These are phyloP conservation scores for Boletellus emodensis DNA, from an alignment of 768 basidiomycete genomes.

Conservation along the genomic window DNA sequence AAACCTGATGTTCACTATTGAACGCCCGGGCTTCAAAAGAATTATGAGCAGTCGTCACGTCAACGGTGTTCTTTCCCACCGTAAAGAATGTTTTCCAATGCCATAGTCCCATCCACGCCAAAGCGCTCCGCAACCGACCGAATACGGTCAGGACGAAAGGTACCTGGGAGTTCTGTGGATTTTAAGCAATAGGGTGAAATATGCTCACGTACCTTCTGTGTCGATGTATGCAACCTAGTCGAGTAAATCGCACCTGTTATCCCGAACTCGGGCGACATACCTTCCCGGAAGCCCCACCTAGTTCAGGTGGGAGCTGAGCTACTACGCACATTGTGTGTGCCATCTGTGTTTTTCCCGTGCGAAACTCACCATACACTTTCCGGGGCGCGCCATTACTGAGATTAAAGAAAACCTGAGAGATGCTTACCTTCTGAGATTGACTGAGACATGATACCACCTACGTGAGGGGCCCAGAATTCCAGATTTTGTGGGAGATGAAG, in stretches of 20 bases:
- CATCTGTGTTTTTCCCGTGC: slow-evolving; percentile 94
- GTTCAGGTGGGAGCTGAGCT: slow-evolving; percentile 81
- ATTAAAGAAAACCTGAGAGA: neutral
- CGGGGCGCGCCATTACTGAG: neutral
- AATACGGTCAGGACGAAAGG: slow-evolving; percentile 93
- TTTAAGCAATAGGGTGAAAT: slow-evolving; percentile 9
- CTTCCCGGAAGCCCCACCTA: slow-evolving; percentile 90
- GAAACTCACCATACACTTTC: slow-evolving; percentile 90
- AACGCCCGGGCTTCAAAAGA: slow-evolving; percentile 67
- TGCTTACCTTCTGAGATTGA: slow-evolving; percentile 82
- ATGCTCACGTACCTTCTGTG: slow-evolving; percentile 58
- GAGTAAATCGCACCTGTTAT: neutral
- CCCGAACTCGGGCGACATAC: slow-evolving; percentile 32
- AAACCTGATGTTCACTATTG: slow-evolving; percentile 91
- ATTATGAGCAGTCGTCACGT: slow-evolving; percentile 6
- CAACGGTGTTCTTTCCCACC: slow-evolving; percentile 39
- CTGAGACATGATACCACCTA: slow-evolving; percentile 88
- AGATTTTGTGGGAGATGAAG: neutral
- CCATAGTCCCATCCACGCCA: slow-evolving; percentile 86
- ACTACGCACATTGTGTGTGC: slow-evolving; percentile 95
- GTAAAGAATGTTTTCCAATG: slow-evolving; percentile 88
- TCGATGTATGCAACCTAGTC: slow-evolving; percentile 85
- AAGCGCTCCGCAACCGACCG: slow-evolving; percentile 88
- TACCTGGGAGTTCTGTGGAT: slow-evolving; percentile 48
- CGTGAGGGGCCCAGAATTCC: neutral